phyloP scores from a whole-genome alignment of 2,329 filamentous ascomycete species.

The Lasiodiplodia theobromae region DNA sequence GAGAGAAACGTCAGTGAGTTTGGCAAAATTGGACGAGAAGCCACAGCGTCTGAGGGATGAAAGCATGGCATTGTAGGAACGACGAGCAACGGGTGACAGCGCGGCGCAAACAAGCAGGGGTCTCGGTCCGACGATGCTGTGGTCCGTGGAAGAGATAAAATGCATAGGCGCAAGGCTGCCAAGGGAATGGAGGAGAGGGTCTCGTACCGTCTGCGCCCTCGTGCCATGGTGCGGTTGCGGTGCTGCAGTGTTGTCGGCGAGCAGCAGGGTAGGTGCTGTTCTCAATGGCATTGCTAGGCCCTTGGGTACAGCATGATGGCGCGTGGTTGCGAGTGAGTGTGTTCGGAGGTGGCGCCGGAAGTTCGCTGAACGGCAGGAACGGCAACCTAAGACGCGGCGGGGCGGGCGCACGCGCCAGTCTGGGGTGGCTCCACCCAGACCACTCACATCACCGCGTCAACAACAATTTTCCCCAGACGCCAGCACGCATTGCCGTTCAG shows the following conservation, averaged over 20 bases:
- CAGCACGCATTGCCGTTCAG: constrained; percentile 16
- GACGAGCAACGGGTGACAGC: neutral
- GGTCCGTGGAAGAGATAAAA: neutral
- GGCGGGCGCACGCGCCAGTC: neutral
- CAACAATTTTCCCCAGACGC: neutral
- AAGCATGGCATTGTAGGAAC: neutral
- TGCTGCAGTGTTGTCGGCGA: neutral
- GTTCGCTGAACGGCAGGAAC: too few relatives aligned
- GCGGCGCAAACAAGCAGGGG: neutral
- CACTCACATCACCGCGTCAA: constrained; percentile 20
- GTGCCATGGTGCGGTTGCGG: neutral
- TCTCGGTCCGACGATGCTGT: neutral
- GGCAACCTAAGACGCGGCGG: neutral
- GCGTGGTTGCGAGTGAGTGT: too few relatives aligned
- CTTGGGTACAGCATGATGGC: too few relatives aligned
- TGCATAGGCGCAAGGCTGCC: neutral
- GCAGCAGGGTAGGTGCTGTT: too few relatives aligned
- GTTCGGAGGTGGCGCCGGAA: too few relatives aligned
- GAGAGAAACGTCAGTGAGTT: constrained; percentile 28
- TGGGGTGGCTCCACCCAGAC: constrained; percentile 10
- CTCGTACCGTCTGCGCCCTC: neutral
- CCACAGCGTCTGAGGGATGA: neutral
- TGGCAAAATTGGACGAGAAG: neutral
- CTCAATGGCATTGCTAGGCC: too few relatives aligned
- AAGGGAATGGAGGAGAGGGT: neutral